These are phyloP conservation scores for Sporisorium reilianum DNA, from an alignment of 1,284 basidiomycete genomes.

Conservation along the genomic window DNA sequence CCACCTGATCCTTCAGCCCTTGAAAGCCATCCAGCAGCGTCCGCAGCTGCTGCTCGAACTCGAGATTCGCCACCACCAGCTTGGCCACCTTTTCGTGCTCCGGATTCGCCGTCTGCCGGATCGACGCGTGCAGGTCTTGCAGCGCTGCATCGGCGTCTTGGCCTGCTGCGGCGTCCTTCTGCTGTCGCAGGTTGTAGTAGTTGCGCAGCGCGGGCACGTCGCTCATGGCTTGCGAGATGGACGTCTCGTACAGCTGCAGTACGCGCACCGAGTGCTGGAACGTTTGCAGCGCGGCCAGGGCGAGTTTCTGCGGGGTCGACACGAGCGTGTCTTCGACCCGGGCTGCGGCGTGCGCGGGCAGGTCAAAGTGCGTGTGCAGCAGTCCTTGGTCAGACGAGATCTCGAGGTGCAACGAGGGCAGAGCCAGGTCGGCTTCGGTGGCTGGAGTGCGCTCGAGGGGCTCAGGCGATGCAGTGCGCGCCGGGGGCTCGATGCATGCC, in stretches of 20 bases:
- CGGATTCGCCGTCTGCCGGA: conserved; percentile 29
- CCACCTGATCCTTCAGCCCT: conserved; percentile 37
- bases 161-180: neutral
- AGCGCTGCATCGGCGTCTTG: conserved; percentile 15
- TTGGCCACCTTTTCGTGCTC: conserved; percentile 38
- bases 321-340: conserved; percentile 37
- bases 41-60: conserved; percentile 38
- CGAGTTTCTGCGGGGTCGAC: conserved; percentile 34
- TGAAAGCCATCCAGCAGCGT: conserved; percentile 24
- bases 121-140: conserved; percentile 24
- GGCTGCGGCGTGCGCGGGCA: conserved; percentile 10
- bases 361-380: neutral
- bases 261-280: conserved; percentile 38
- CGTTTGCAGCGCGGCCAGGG: conserved; percentile 38
- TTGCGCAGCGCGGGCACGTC: conserved; percentile 39
- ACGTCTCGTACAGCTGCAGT: conserved; percentile 25
- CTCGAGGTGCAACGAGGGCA: neutral
- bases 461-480: conserved; percentile 1
- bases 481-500: conserved; percentile 18
- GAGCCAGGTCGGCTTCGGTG: neutral
- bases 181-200: conserved; percentile 40
- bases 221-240: conserved; percentile 34
- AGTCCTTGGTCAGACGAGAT: neutral
- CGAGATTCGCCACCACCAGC: conserved; percentile 36
- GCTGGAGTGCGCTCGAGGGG: conserved; percentile 2